These are phyloP conservation scores for Arabidopsis suecica DNA, from an alignment of 345 rosid species.

Conservation along the genomic window DNA sequence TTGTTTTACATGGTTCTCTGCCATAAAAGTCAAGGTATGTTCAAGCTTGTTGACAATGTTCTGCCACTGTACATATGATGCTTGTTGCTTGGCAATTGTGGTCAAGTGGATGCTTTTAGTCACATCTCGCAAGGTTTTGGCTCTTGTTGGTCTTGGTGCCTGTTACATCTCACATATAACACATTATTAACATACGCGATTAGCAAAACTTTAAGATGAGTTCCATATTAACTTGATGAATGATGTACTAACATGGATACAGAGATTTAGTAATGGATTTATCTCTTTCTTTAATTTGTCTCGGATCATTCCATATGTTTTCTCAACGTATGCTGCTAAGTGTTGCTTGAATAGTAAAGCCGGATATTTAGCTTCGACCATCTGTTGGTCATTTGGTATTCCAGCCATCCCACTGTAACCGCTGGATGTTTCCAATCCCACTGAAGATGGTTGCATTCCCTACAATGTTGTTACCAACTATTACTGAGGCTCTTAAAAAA, in stretches of 20 bases:
- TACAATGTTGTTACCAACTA: slow-evolving; percentile 36
- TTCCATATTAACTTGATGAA: slow-evolving; percentile 25
- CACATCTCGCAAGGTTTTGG: slow-evolving; percentile 51
- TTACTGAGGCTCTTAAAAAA: slow-evolving; percentile 12
- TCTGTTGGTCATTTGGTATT: slow-evolving; percentile 51
- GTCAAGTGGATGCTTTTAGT: slow-evolving; percentile 52
- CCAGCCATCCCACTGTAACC: slow-evolving; percentile 69
- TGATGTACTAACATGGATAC: slow-evolving; percentile 60
- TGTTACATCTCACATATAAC: slow-evolving; percentile 38
- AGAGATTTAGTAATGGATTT: slow-evolving; percentile 57
- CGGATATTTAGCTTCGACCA: slow-evolving; percentile 76
- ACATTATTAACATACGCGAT: slow-evolving; percentile 3
- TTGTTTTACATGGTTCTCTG: slow-evolving; percentile 58
- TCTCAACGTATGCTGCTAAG: slow-evolving; percentile 72
- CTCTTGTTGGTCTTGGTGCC: slow-evolving; percentile 63
- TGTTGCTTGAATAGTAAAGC: slow-evolving; percentile 78
- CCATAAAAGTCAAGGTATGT: slow-evolving; percentile 51
- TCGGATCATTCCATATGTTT: slow-evolving; percentile 68
- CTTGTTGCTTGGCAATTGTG: slow-evolving; percentile 58
- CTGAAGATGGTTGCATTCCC: slow-evolving; percentile 56
- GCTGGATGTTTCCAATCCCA: slow-evolving; percentile 55
- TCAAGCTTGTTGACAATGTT: slow-evolving; percentile 61
- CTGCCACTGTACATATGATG: slow-evolving; percentile 68
- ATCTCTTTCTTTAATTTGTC: slow-evolving; percentile 73
- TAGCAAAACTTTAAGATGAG: slow-evolving; percentile 12